Evolutionary conservation across 2,329 filamentous ascomycete genomes (phyloP).

Genomic region (Xylariales sp.): DNA sequence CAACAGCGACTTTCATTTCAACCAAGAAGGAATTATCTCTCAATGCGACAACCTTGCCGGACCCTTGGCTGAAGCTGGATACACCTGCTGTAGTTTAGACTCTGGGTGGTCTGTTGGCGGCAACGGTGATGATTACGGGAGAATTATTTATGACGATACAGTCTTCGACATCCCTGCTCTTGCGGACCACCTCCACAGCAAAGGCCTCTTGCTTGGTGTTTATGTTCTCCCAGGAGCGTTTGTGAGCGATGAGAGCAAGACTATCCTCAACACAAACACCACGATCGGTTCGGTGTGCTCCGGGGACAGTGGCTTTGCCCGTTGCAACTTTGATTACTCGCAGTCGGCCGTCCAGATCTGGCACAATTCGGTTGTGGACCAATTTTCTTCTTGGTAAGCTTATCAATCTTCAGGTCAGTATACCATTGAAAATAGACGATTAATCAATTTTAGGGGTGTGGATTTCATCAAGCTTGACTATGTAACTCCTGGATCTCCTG

Average conservation of each 20-base stretch:
- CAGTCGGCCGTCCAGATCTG: slow-evolving; percentile 19
- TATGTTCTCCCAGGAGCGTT: slow-evolving; percentile 22
- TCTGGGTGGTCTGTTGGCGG: slow-evolving; percentile 18
- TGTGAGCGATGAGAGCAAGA: slow-evolving; percentile 15
- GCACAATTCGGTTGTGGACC: slow-evolving; percentile 20
- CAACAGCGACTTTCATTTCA: slow-evolving; percentile 12
- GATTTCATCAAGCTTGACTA: slow-evolving; percentile 23
- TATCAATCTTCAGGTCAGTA: too few species aligned
- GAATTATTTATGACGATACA: slow-evolving; percentile 16
- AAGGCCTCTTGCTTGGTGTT: slow-evolving; percentile 18
- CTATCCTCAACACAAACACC: slow-evolving; percentile 18
- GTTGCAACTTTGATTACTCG: slow-evolving; percentile 19
- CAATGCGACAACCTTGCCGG: slow-evolving; percentile 17
- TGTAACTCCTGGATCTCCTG: slow-evolving; percentile 19
- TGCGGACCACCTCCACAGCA: slow-evolving; percentile 16
- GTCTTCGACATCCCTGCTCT: slow-evolving; percentile 18
- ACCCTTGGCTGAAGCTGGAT: slow-evolving; percentile 11
- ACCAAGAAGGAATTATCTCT: slow-evolving; percentile 13
- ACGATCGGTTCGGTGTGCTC: slow-evolving; percentile 14
- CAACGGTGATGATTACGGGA: slow-evolving; percentile 19
- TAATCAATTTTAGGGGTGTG: slow-evolving; percentile 13
- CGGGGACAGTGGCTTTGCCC: slow-evolving; percentile 11
- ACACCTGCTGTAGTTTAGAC: slow-evolving; percentile 21
- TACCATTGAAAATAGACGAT: too few species aligned
- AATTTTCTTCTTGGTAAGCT: slow-evolving; percentile 18